A percentile compares a stretch with the other conserved stretches of the same genome.
phyloP scores from a whole-genome alignment of 257 asterid genomes.

The Solanum ossicruentum region DNA sequence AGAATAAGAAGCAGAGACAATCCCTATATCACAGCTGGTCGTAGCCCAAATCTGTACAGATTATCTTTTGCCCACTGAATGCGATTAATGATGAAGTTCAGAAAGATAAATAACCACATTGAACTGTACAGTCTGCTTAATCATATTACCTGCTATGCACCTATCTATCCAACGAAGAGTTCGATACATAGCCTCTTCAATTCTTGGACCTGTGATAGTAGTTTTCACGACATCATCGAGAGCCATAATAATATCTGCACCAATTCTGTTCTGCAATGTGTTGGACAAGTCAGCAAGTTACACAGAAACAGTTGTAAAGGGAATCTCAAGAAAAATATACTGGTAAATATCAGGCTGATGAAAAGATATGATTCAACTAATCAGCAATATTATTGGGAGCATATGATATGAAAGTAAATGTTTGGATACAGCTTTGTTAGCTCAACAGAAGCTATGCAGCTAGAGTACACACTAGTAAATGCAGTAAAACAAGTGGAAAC shows the following conservation, averaged over 20 bases:
- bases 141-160: conserved; percentile 70
- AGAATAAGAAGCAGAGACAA: background rate
- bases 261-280: conserved; percentile 76
- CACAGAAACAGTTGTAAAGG: background rate
- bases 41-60: background rate
- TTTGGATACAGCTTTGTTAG: background rate
- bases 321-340: background rate
- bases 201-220: conserved; percentile 91
- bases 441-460: background rate
- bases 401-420: background rate
- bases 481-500: background rate
- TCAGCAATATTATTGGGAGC: background rate
- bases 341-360: background rate
- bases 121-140: background rate
- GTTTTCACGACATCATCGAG: conserved; percentile 98
- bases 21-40: background rate
- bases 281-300: background rate
- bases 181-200: conserved; percentile 96
- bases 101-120: background rate
- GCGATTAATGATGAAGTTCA: background rate
- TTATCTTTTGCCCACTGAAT: background rate
- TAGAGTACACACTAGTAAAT: background rate
- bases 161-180: conserved; percentile 99
- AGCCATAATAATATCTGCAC: conserved; percentile 99
- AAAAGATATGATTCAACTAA: background rate